Conservation (phyloP, 2,329 filamentous ascomycete species). For the Septoria petroselini region DNA sequence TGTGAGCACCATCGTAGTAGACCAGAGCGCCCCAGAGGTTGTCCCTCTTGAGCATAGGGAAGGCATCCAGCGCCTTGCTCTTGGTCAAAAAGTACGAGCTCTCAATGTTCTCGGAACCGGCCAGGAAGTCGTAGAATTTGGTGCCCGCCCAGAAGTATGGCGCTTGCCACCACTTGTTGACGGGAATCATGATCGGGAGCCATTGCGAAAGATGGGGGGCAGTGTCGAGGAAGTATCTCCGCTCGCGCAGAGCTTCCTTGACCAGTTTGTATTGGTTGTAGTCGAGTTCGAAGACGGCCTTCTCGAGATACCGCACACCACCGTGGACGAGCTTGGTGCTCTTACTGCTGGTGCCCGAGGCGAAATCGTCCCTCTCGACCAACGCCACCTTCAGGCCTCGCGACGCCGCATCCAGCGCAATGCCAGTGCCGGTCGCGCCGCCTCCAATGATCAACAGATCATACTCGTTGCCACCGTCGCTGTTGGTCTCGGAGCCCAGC, state of each 20-base stretch:
- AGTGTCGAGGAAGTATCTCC: conserved; percentile 78
- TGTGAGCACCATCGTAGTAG: conserved; percentile 90
- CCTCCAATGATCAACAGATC: conserved; percentile 76
- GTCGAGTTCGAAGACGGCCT: conserved; percentile 81
- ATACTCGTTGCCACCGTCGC: conserved; percentile 52
- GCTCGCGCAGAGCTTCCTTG: conserved; percentile 75
- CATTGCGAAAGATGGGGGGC: conserved; percentile 77
- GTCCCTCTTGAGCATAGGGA: conserved; percentile 82
- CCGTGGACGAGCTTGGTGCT: conserved; percentile 85
- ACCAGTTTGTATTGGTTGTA: conserved; percentile 76
- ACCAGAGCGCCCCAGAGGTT: conserved; percentile 77
- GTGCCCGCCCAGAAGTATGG: conserved; percentile 76
- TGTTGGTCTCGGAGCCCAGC: conserved; percentile 31
- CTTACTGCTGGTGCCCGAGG: conserved; percentile 77
- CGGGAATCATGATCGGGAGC: conserved; percentile 78
- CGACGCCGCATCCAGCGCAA: conserved; percentile 76
- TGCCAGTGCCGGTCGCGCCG: conserved; percentile 74
- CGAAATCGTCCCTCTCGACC: conserved; percentile 81
- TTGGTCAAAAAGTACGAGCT: conserved; percentile 84
- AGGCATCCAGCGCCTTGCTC: conserved; percentile 80
- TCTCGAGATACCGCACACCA: conserved; percentile 80
- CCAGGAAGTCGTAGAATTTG: conserved; percentile 81
- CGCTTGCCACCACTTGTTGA: conserved; percentile 80
- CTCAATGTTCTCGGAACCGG: conserved; percentile 82
- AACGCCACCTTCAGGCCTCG: conserved; percentile 75